Evolutionary conservation across 352 stramenopile genomes (phyloP).

Genomic region (Blastocystis sp.): DNA sequence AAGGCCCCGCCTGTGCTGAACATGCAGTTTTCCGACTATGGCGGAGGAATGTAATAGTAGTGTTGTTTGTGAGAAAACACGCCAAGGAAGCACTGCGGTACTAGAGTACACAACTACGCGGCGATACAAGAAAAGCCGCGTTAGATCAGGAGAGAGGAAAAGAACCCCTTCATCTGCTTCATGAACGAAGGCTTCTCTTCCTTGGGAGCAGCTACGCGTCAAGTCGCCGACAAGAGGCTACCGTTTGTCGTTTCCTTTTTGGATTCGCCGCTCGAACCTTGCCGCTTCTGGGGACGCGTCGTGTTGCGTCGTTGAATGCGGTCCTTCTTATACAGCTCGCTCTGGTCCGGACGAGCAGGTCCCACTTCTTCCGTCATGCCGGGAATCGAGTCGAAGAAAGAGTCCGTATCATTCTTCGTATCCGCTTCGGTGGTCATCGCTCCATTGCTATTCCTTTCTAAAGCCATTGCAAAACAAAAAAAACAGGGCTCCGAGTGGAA

Average conservation of each 20-base stretch:
- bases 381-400: constrained; percentile 42
- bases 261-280: background rate
- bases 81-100: background rate
- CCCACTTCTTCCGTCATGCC: background rate
- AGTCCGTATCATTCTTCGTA: background rate
- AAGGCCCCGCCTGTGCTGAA: constrained; percentile 54
- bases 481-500: background rate
- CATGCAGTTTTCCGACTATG: constrained; percentile 48
- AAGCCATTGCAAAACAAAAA: background rate
- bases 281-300: background rate
- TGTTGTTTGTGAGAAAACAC: background rate
- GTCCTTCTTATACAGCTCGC: background rate
- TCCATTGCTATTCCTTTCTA: background rate
- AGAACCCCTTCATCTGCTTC: background rate
- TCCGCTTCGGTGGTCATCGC: background rate
- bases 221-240: background rate
- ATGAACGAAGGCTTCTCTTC: background rate
- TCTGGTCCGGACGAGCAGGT: background rate
- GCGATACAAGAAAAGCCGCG: background rate
- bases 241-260: background rate
- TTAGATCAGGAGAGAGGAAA: background rate
- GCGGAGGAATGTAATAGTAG: background rate
- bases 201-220: background rate
- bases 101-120: background rate
- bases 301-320: constrained; percentile 30